Conservation (phyloP, 179 eudicot species). For the Dionaea muscipula region DNA sequence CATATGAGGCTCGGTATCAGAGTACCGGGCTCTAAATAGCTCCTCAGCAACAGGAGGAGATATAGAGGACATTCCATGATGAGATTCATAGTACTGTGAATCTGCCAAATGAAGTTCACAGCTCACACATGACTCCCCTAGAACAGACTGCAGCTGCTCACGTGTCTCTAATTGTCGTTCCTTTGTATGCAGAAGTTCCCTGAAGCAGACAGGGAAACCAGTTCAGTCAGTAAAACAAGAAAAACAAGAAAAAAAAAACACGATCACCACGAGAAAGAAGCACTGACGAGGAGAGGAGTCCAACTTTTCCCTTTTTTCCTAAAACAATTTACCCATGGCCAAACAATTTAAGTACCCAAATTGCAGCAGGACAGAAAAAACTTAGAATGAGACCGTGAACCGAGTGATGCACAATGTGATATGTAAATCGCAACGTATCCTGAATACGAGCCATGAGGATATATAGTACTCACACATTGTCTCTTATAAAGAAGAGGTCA, state of each 20-base stretch:
- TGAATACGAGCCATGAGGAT: background rate
- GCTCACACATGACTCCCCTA: conserved; percentile 62
- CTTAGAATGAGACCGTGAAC: too few species aligned
- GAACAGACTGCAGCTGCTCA: conserved; percentile 43
- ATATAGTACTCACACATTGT: conserved; percentile 46
- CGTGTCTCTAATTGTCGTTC: conserved; percentile 50
- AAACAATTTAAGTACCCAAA: too few species aligned
- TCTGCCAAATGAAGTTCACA: conserved; percentile 61
- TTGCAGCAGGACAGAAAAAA: too few species aligned
- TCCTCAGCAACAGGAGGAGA: conserved; percentile 61
- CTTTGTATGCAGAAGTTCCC: conserved; percentile 63
- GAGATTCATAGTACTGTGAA: conserved; percentile 36
- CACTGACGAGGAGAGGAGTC: too few species aligned
- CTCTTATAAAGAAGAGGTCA: conserved; percentile 71
- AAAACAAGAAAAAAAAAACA: background rate
- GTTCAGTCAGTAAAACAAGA: background rate
- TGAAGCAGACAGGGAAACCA: conserved; percentile 9
- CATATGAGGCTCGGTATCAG: conserved; percentile 37
- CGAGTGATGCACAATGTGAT: too few species aligned
- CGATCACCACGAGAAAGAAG: too few species aligned
- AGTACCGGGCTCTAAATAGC: conserved; percentile 45
- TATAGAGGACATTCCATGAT: conserved; percentile 44
- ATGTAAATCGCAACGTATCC: background rate
- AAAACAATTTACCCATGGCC: too few species aligned
- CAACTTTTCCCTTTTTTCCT: background rate